Evolutionary conservation across 495 filamentous ascomycete genomes (phyloP), one percentile per base, ranked within the genome.

Genomic region (Cudoniella acicularis): DNA sequence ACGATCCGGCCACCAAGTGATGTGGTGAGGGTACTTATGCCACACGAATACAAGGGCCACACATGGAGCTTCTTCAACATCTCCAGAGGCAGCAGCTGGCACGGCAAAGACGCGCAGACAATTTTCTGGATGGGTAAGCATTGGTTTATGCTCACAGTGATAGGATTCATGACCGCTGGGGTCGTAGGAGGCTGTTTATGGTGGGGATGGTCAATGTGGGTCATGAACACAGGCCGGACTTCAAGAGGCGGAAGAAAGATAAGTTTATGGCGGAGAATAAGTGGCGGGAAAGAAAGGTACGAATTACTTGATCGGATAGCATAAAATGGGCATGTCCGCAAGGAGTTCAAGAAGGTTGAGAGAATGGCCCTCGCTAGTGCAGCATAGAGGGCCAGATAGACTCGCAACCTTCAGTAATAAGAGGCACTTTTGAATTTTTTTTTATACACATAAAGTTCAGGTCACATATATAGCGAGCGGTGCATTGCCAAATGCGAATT

Each of bases 91-190:
- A 89, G 83, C 70, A 87, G 83, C 65, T 92, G 89, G 89, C 89
- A 92, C 67, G 80, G 80, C 20, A 83, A 79, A 57, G 89, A 92
- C 64, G 89, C 89, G 9, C 75, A 79, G 64, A 69, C 90, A 3
- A 90, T 92, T 64, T 90, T 92, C 70, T 92, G 89, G 87, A 88
- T 92, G 84, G 83, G 82, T 11, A 79, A 82, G 61, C 84, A 91
- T 67, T 92, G 88, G 88, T 64, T 89, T 53, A 72, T 90, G 57
- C 74, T 92, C 23, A 91, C 88, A 0, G 67, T 87, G 24, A 62
- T 77, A 23, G 88, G 87, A 16, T 88, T 88, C 63, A 54, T 78
- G 24, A 60, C 87, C 24, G 84, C 82, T 11, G 82, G 78, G 48
- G 63, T 81, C 42, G 77, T 87, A 10, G 79, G 84, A 23, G 73